phyloP scores from a whole-genome alignment of 2,329 filamentous ascomycete genomes.

The Mycocentrospora acerina region DNA sequence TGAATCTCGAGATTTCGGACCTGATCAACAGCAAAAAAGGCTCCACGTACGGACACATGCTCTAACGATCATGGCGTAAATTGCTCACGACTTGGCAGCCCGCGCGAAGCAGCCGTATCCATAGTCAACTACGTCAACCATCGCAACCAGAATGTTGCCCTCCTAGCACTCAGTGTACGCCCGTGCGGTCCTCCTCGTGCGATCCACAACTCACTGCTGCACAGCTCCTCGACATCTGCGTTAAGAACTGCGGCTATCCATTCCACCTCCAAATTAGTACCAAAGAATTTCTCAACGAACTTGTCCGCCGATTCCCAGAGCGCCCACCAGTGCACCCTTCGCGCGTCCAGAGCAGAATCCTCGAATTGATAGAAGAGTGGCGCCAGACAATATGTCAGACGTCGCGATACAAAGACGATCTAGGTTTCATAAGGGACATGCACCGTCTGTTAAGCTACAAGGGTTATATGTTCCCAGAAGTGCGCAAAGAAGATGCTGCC shows the following conservation, averaged over 20 bases:
- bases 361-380: conserved; percentile 98
- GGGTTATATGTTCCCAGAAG: conserved; percentile 91
- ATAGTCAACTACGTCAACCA: conserved; percentile 96
- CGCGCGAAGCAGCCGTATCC: conserved; percentile 88
- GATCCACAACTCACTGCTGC: conserved; percentile 23
- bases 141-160: conserved; percentile 90
- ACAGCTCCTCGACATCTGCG: conserved; percentile 91
- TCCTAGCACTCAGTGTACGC: conserved; percentile 75
- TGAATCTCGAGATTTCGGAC: conserved; percentile 95
- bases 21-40: conserved; percentile 98
- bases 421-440: conserved; percentile 97
- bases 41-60: conserved; percentile 60
- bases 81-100: conserved; percentile 49
- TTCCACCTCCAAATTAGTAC: conserved; percentile 98
- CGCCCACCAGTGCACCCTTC: conserved; percentile 83
- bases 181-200: conserved; percentile 11
- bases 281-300: conserved; percentile 98
- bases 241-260: conserved; percentile 99
- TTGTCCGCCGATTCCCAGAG: conserved; percentile 94
- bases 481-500: conserved; percentile 89
- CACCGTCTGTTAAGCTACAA: conserved; percentile 94
- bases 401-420: conserved; percentile 93
- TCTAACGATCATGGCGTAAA: not conserved
- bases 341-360: conserved; percentile 85
- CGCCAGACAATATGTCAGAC: conserved; percentile 97